A percentile compares a stretch with the other conserved stretches of the same genome.
phyloP scores from a whole-genome alignment of 2,329 filamentous ascomycete genomes.

The Sporothrix inflata region DNA sequence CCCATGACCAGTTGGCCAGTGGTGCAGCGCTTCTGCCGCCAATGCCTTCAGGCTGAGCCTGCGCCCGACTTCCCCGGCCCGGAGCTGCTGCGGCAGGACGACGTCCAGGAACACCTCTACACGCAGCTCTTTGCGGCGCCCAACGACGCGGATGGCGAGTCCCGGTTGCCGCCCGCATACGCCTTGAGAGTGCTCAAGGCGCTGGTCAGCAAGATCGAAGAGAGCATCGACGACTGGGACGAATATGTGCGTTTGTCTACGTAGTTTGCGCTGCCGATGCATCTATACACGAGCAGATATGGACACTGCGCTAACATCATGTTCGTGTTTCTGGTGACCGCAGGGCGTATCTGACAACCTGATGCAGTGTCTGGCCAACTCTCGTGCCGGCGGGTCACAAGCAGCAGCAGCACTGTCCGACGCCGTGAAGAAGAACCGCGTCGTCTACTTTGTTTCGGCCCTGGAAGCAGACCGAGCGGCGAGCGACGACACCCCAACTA shows the following conservation, averaged over 20 bases:
- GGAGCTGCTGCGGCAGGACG: constrained; percentile 59
- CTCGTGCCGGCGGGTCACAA: constrained; percentile 53
- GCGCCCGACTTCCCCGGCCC: constrained; percentile 66
- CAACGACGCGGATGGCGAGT: constrained; percentile 38
- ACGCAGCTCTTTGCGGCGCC: constrained; percentile 48
- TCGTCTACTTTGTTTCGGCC: constrained; percentile 66
- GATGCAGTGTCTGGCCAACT: constrained; percentile 66
- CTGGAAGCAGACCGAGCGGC: constrained; percentile 32
- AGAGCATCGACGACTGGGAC: constrained; percentile 77
- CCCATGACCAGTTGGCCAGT: background rate
- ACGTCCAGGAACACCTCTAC: constrained; percentile 66
- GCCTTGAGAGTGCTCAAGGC: constrained; percentile 73
- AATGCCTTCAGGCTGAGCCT: constrained; percentile 77
- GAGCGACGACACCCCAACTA: background rate
- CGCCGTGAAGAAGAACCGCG: constrained; percentile 72
- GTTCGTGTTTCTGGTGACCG: no score
- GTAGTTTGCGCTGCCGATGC: background rate
- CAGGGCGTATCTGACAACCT: constrained; percentile 85
- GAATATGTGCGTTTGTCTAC: constrained; percentile 70
- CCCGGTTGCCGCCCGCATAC: constrained; percentile 70
- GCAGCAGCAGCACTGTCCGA: constrained; percentile 59
- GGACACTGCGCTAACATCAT: background rate
- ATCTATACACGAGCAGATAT: background rate
- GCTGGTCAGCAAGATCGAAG: constrained; percentile 70
- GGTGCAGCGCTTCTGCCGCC: constrained; percentile 59